Evolutionary conservation across 2,329 filamentous ascomycete species (phyloP).

Genomic region (Verticillium alfalfae): DNA sequence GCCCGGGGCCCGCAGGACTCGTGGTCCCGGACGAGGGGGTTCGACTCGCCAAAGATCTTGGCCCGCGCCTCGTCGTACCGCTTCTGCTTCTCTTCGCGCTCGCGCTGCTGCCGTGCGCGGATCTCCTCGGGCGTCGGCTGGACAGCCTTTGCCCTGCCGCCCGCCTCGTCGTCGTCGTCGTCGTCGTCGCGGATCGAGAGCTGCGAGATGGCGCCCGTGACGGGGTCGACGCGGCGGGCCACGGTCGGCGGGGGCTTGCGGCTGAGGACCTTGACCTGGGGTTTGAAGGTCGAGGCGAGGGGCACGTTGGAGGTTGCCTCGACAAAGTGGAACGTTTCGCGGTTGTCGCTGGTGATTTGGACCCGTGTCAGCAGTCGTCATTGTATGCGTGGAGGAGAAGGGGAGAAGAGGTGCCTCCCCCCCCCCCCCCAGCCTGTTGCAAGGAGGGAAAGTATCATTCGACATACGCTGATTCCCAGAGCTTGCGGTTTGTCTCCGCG

Average conservation of each 20-base stretch:
- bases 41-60: constrained; percentile 72
- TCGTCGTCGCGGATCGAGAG: constrained; percentile 39
- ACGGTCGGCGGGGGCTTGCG: constrained; percentile 63
- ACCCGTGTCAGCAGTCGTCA: background rate
- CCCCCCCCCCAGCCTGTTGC: too few species aligned
- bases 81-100: constrained; percentile 83
- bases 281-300: constrained; percentile 67
- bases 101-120: constrained; percentile 68
- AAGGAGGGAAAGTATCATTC: too few species aligned
- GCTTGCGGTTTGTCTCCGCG: constrained; percentile 72
- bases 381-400: constrained; percentile 9
- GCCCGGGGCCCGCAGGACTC: constrained; percentile 42
- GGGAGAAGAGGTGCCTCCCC: too few species aligned
- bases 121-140: constrained; percentile 71
- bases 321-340: constrained; percentile 70
- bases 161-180: constrained; percentile 50
- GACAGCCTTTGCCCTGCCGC: constrained; percentile 42
- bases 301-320: constrained; percentile 60
- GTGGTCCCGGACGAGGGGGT: constrained; percentile 51
- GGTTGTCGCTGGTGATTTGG: constrained; percentile 39
- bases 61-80: constrained; percentile 86
- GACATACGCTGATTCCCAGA: constrained; percentile 84
- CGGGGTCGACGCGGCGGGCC: constrained; percentile 51
- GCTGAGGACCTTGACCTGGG: constrained; percentile 76
- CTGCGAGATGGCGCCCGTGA: constrained; percentile 37